Percentiles rank a stretch among this genome's conserved stretches.
Evolutionary conservation across 306 rosid species (phyloP).

Genomic region (Arachis hypogaea): DNA sequence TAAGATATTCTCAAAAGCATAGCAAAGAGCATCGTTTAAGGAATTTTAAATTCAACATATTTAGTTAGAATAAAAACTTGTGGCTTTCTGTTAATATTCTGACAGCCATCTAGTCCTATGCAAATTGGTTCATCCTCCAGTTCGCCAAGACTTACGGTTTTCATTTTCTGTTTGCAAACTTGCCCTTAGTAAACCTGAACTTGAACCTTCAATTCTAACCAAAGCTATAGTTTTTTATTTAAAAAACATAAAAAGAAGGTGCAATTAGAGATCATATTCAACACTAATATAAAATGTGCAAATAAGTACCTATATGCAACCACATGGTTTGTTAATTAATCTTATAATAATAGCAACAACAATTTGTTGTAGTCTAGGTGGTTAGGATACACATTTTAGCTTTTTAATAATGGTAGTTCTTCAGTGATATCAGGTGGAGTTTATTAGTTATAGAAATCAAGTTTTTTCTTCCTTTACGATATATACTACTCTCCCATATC

Average conservation of each 20-base stretch:
- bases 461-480: no score
- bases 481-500: no score
- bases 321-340: no score
- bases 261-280: neutral
- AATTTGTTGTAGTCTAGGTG: constrained; percentile 80
- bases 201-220: constrained; percentile 59
- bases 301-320: neutral
- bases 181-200: constrained; percentile 62
- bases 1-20: constrained; percentile 4
- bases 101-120: constrained; percentile 11
- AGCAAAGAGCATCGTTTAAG: constrained; percentile 2
- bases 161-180: constrained; percentile 54
- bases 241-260: neutral
- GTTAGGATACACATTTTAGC: constrained; percentile 50
- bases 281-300: neutral
- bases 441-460: no score
- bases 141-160: neutral
- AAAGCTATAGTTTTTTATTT: constrained; percentile 51
- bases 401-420: no score
- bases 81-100: constrained; percentile 21
- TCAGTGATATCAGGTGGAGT: no score
- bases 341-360: neutral
- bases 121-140: constrained; percentile 20
- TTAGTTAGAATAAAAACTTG: neutral
- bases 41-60: neutral